These are phyloP conservation scores for Lasiodiplodia hormozganensis DNA, from an alignment of 2,329 filamentous ascomycete genomes.

Conservation along the genomic window DNA sequence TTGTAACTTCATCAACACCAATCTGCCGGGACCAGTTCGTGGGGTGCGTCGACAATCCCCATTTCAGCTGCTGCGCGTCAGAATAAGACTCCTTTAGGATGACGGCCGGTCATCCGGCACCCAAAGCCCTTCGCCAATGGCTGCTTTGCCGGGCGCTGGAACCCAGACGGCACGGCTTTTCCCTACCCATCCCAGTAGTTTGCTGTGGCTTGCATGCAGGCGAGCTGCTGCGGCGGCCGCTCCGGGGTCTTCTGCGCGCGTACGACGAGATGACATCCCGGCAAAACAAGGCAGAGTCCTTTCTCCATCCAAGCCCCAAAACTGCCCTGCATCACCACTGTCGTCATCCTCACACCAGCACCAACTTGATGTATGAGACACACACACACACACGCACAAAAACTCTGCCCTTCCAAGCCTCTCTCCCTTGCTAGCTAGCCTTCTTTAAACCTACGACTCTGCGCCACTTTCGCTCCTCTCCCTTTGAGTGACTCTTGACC, in stretches of 20 bases:
- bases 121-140: not conserved
- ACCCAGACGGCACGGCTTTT: not conserved
- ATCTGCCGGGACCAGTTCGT: not conserved
- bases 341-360: conserved; percentile 16
- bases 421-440: not conserved
- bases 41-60: not conserved
- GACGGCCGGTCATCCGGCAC: not conserved
- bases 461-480: not conserved
- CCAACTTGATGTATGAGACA: conserved; percentile 14
- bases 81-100: not conserved
- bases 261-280: conserved; percentile 13
- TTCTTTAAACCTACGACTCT: not conserved
- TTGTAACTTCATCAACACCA: not conserved
- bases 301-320: not conserved
- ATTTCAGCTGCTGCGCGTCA: not conserved
- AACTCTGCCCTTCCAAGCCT: not conserved
- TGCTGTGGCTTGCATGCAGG: not conserved
- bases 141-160: not conserved
- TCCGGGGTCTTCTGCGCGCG: not conserved
- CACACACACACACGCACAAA: not conserved
- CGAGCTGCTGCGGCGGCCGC: not conserved
- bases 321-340: conserved; percentile 24
- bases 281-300: conserved; percentile 29
- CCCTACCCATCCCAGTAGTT: not conserved
- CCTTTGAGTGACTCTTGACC: not conserved